Percentiles rank a stretch among this genome's conserved stretches.
Conservation (phyloP, 257 asterid species). For the Mitragyna speciosa region DNA sequence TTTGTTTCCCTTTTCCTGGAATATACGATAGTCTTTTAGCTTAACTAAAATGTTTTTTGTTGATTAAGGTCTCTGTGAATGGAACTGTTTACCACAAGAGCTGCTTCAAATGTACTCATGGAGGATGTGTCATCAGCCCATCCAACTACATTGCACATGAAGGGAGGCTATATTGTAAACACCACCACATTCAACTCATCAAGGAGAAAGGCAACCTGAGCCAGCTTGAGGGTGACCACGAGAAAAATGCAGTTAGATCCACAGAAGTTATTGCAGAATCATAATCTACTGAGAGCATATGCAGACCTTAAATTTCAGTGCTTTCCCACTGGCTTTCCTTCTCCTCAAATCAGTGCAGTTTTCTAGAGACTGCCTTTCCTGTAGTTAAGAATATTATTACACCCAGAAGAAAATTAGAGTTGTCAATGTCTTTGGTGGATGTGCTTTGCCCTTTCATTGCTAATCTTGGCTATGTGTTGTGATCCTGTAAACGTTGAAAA, state of each 20-base stretch:
- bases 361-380: slow-evolving; percentile 17
- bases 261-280: slow-evolving; percentile 37
- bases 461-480: slow-evolving; percentile 28
- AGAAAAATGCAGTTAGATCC: slow-evolving; percentile 28
- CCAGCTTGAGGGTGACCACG: slow-evolving; percentile 83
- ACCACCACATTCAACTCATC: slow-evolving; percentile 94
- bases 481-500: slow-evolving; percentile 19
- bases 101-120: slow-evolving; percentile 90
- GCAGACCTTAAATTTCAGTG: slow-evolving; percentile 2
- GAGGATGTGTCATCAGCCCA: slow-evolving; percentile 95
- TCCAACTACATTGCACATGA: slow-evolving; percentile 93
- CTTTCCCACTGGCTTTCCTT: background rate
- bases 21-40: background rate
- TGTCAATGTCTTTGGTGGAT: slow-evolving; percentile 6
- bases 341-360: slow-evolving; percentile 19
- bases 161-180: slow-evolving; percentile 93
- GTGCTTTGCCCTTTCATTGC: slow-evolving; percentile 19
- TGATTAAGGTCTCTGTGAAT: slow-evolving; percentile 71
- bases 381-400: slow-evolving; percentile 26
- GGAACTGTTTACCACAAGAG: slow-evolving; percentile 88
- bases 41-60: background rate
- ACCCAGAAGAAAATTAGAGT: slow-evolving; percentile 18
- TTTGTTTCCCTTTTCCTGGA: background rate
- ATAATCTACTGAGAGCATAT: slow-evolving; percentile 18
- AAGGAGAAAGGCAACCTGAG: slow-evolving; percentile 98